Evolutionary conservation across 2,329 filamentous ascomycete species (phyloP).

Genomic region (Chaetomiaceae sp.): DNA sequence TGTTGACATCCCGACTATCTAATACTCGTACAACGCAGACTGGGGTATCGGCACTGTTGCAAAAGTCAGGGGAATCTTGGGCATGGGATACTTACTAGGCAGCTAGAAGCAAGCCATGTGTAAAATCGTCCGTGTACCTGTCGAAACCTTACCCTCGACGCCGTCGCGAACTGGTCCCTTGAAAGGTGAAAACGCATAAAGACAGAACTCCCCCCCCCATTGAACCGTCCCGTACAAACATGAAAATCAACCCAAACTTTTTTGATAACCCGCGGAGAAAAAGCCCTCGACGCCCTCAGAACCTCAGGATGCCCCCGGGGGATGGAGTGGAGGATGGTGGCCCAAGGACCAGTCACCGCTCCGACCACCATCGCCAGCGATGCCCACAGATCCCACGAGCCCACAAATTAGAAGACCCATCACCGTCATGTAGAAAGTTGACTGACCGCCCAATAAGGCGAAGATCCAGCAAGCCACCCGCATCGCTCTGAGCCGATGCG

Average conservation of each 20-base stretch:
- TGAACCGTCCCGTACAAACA: slow-evolving; percentile 14
- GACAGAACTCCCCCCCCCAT: not conserved
- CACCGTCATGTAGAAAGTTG: slow-evolving; percentile 6
- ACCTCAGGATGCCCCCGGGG: slow-evolving; percentile 18
- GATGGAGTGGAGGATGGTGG: not conserved
- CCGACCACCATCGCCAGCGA: slow-evolving; percentile 10
- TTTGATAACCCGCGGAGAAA: slow-evolving; percentile 10
- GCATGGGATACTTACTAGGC: slow-evolving; percentile 23
- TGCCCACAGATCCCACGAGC: slow-evolving; percentile 25
- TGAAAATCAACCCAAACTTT: slow-evolving; percentile 20
- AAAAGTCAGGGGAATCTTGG: slow-evolving; percentile 12
- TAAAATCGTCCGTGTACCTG: slow-evolving; percentile 16
- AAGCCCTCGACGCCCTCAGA: slow-evolving; percentile 16
- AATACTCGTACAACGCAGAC: slow-evolving; percentile 17
- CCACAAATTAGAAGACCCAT: slow-evolving; percentile 26
- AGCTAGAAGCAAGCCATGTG: slow-evolving; percentile 10
- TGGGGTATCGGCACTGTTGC: slow-evolving; percentile 17
- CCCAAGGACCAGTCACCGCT: not conserved
- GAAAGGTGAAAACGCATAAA: slow-evolving; percentile 3
- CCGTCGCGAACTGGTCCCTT: slow-evolving; percentile 1
- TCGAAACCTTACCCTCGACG: slow-evolving; percentile 4
- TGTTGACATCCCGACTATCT: not conserved
- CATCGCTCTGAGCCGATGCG: slow-evolving; percentile 17
- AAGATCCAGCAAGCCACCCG: slow-evolving; percentile 25
- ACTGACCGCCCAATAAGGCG: slow-evolving; percentile 8